Conservation (phyloP, 345 rosid genomes). For the Aquilaria sinensis region DNA sequence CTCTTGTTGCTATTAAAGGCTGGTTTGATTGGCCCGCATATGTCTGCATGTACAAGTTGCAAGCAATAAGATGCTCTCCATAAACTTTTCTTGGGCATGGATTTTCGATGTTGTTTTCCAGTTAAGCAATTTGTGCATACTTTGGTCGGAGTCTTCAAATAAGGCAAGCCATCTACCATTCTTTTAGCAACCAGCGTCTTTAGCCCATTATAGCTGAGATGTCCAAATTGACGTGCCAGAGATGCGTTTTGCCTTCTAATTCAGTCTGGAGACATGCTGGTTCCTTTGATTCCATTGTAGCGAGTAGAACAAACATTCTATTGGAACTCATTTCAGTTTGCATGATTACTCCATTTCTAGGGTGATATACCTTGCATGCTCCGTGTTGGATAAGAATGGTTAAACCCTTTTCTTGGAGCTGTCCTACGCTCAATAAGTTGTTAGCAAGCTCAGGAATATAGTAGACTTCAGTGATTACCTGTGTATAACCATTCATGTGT, state of each 20-base stretch:
- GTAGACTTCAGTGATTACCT: constrained; percentile 6
- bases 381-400: not conserved
- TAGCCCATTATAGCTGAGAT: constrained; percentile 8
- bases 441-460: constrained; percentile 6
- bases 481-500: not conserved
- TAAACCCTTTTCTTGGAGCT: not conserved
- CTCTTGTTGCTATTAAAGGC: constrained; percentile 2
- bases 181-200: not conserved
- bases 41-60: constrained; percentile 4
- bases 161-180: constrained; percentile 13
- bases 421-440: constrained; percentile 2
- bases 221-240: constrained; percentile 13
- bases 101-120: constrained; percentile 8
- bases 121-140: constrained; percentile 2
- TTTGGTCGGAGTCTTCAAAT: not conserved
- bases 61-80: constrained; percentile 6
- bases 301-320: not conserved
- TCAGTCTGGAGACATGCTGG: not conserved
- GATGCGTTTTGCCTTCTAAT: not conserved
- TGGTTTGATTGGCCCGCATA: constrained; percentile 10
- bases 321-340: not conserved
- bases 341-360: not conserved
- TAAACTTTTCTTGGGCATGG: constrained; percentile 6
- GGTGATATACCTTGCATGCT: not conserved
- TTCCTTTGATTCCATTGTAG: not conserved